Percentiles rank a stretch among this genome's conserved stretches.
phyloP scores from a whole-genome alignment of 352 stramenopile species.

The Plasmopara halstedii region DNA sequence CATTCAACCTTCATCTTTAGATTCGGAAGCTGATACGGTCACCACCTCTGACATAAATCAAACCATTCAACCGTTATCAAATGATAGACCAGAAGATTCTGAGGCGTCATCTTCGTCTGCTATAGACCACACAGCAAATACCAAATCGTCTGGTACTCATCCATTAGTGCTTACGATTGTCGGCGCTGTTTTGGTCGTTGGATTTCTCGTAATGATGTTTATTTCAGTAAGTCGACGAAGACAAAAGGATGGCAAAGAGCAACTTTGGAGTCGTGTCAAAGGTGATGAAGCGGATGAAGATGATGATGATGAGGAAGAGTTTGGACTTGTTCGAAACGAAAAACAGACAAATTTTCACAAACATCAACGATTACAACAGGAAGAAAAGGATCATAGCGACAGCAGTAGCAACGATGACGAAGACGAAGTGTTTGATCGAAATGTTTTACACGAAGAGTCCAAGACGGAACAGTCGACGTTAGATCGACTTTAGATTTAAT shows the following conservation, averaged over 20 bases:
- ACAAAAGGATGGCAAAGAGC: conserved; percentile 39
- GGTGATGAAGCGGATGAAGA: conserved; percentile 58
- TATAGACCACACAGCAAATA: conserved; percentile 10
- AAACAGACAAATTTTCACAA: conserved; percentile 26
- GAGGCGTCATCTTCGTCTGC: conserved; percentile 11
- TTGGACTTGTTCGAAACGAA: conserved; percentile 31
- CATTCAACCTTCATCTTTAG: too few relatives aligned
- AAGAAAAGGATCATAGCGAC: conserved; percentile 22
- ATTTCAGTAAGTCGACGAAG: conserved; percentile 59
- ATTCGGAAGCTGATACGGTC: too few relatives aligned
- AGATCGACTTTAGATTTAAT: conserved; percentile 53
- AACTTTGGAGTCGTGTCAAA: conserved; percentile 68
- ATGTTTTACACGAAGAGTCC: conserved; percentile 29
- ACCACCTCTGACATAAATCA: too few relatives aligned
- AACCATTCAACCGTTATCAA: conserved; percentile 11
- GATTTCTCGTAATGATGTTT: conserved; percentile 59
- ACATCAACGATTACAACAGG: conserved; percentile 27
- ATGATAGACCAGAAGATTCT: conserved; percentile 4
- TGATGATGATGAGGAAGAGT: conserved; percentile 55
- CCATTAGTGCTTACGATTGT: conserved; percentile 72
- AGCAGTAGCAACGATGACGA: conserved; percentile 55
- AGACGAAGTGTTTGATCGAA: conserved; percentile 63
- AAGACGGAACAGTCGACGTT: conserved; percentile 67
- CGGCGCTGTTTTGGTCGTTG: conserved; percentile 54
- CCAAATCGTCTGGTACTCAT: conserved; percentile 28